phyloP scores from a whole-genome alignment of 1,139 yeast species.

The Saccharomyces hybrid region DNA sequence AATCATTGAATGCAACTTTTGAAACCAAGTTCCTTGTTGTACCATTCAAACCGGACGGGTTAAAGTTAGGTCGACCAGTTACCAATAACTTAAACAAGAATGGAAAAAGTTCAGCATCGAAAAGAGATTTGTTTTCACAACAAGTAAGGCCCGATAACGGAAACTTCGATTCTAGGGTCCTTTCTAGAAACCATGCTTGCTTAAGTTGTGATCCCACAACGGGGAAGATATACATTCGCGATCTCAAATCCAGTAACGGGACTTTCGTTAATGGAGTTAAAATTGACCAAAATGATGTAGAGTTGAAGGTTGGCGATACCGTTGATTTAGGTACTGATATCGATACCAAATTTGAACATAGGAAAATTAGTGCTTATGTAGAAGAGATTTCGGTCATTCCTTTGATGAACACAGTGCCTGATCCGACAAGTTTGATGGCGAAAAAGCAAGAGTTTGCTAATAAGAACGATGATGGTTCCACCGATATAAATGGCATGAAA shows the following conservation, averaged over 20 bases:
- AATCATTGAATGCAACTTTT: conserved; percentile 74
- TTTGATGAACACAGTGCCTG: conserved; percentile 20
- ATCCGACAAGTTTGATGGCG: not conserved
- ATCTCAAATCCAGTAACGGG: conserved; percentile 87
- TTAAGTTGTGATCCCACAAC: conserved; percentile 62
- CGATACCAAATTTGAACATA: conserved; percentile 70
- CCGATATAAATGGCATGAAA: conserved; percentile 3
- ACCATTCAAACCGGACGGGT: conserved; percentile 72
- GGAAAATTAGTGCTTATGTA: conserved; percentile 74
- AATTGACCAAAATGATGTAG: conserved; percentile 48
- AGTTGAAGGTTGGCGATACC: conserved; percentile 64
- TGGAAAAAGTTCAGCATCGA: not conserved
- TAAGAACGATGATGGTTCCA: conserved; percentile 3
- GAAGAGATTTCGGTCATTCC: conserved; percentile 63
- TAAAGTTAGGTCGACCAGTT: conserved; percentile 76
- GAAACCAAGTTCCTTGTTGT: conserved; percentile 68
- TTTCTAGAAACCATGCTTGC: conserved; percentile 90
- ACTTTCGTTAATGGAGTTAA: conserved; percentile 78
- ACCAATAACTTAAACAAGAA: conserved; percentile 35
- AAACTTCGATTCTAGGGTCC: conserved; percentile 85
- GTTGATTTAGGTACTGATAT: conserved; percentile 90
- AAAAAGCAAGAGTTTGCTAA: conserved; percentile 9
- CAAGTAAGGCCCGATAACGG: conserved; percentile 64
- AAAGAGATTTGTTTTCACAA: conserved; percentile 32
- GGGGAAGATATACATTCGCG: conserved; percentile 71